Conservation (phyloP, 257 asterid genomes). For the Rauvolfia tetraphylla region DNA sequence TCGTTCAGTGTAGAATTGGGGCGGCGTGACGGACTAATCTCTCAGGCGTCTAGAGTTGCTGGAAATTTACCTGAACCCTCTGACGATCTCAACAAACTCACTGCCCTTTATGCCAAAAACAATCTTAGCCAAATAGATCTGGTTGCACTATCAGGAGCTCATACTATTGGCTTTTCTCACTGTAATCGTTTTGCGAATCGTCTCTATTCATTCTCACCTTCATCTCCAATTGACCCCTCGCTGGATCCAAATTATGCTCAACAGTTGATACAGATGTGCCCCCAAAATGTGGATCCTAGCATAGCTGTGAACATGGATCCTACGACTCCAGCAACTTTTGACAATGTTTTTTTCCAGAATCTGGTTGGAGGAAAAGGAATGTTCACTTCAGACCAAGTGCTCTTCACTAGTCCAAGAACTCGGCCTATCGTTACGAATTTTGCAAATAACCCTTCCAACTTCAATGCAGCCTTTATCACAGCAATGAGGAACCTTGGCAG, state of each 20-base stretch:
- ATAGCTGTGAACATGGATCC: slow-evolving; percentile 58
- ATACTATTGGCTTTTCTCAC: slow-evolving; percentile 74
- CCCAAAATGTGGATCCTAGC: slow-evolving; percentile 41
- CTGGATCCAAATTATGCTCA: slow-evolving; percentile 55
- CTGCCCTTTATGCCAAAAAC: slow-evolving; percentile 40
- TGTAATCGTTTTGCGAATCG: slow-evolving; percentile 60
- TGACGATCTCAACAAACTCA: slow-evolving; percentile 39
- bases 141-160: slow-evolving; percentile 68
- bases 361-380: slow-evolving; percentile 62
- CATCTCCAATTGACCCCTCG: slow-evolving; percentile 54
- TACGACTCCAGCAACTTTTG: slow-evolving; percentile 50
- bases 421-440: slow-evolving; percentile 42
- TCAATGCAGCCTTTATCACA: slow-evolving; percentile 44
- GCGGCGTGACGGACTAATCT: slow-evolving; percentile 60
- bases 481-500: slow-evolving; percentile 77
- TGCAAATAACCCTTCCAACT: slow-evolving; percentile 41
- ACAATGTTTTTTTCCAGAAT: slow-evolving; percentile 55
- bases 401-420: slow-evolving; percentile 49
- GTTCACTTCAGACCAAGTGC: slow-evolving; percentile 68
- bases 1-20: slow-evolving; percentile 58
- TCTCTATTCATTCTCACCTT: slow-evolving; percentile 48
- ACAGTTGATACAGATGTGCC: slow-evolving; percentile 55
- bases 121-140: slow-evolving; percentile 51
- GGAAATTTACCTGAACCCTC: slow-evolving; percentile 59
- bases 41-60: slow-evolving; percentile 49